Evolutionary conservation across 2,329 filamentous ascomycete species (phyloP), one percentile per base, ranked within the genome.

Genomic region (Fusarium bulbicola): DNA sequence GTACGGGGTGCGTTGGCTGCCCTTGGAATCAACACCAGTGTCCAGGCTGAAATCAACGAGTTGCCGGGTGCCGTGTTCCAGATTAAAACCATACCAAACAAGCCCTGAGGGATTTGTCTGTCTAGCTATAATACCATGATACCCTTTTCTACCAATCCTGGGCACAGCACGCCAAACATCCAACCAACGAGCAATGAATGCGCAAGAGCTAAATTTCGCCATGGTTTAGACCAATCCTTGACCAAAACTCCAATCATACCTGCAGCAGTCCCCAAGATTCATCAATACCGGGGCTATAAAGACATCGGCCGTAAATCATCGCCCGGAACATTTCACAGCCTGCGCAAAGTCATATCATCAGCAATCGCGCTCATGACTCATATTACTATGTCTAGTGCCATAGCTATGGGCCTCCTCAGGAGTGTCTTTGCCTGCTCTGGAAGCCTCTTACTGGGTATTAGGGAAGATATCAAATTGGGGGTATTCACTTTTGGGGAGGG

Each of bases 51-150:
- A 84, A 93, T 93, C 61, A 92, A 87, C 63, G 95, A 97, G 80
- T 86, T 99, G 61, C 96, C 96, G 1, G 89, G 89, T 11, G 96
- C 95, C 40, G 94, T 95, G 2, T 99, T 99, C 81, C 96, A 99
- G 84, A 98, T 99, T 81, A 97, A 97, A 85, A 96, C 93, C 43
- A 85, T 92, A 58, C 88, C 90, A 32, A 94, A 83, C 83, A 89
- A 79, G 92, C 85, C 78, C 68, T 70, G 66, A 64, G 53, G 71
- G 59, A 61, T 65, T 63, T 47, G 52, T 62, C 57, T 59, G 63
- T 62, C 58, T 67, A 72, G 57, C 59, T 70, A 66, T 61, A 74
- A 66, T 73, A 61, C 63, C 69, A 77, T 71, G 73, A 78, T 76
- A 77, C 73, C 74, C 73, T 76, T 68, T 76, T 68, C 50, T 56